These are phyloP conservation scores for Dioszegia crocea DNA, from an alignment of 768 basidiomycete species.

Conservation along the genomic window DNA sequence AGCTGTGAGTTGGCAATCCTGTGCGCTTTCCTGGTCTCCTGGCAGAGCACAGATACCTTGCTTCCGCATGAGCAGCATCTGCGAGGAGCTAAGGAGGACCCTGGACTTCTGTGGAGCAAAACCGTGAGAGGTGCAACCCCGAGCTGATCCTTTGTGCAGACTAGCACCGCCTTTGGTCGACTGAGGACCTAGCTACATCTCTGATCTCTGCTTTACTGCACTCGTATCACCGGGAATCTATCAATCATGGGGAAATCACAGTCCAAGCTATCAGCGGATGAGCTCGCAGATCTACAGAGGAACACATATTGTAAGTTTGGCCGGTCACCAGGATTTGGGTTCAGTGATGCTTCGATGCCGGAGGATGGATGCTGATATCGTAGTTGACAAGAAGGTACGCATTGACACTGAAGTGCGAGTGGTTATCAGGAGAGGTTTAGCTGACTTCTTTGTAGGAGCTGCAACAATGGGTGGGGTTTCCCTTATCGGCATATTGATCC, in stretches of 20 bases:
- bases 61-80: too few relatives aligned
- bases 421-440: not conserved
- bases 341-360: not conserved
- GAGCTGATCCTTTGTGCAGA: not conserved
- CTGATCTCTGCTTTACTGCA: too few relatives aligned
- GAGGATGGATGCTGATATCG: not conserved
- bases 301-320: conserved; percentile 85
- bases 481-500: conserved; percentile 4
- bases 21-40: too few relatives aligned
- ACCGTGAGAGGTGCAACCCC: too few relatives aligned
- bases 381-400: conserved; percentile 49
- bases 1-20: too few relatives aligned
- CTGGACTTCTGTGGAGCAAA: too few relatives aligned
- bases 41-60: too few relatives aligned
- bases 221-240: too few relatives aligned
- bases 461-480: conserved; percentile 44
- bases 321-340: not conserved
- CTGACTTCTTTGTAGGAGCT: conserved; percentile 34
- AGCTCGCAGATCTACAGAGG: conserved; percentile 92
- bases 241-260: conserved; percentile 90
- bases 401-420: not conserved
- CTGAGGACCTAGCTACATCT: not conserved
- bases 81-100: too few relatives aligned
- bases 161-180: not conserved
- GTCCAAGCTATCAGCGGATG: conserved; percentile 88